phyloP scores from a whole-genome alignment of 2,329 filamentous ascomycete genomes.

The Zelopaecilomyces penicillatus region DNA sequence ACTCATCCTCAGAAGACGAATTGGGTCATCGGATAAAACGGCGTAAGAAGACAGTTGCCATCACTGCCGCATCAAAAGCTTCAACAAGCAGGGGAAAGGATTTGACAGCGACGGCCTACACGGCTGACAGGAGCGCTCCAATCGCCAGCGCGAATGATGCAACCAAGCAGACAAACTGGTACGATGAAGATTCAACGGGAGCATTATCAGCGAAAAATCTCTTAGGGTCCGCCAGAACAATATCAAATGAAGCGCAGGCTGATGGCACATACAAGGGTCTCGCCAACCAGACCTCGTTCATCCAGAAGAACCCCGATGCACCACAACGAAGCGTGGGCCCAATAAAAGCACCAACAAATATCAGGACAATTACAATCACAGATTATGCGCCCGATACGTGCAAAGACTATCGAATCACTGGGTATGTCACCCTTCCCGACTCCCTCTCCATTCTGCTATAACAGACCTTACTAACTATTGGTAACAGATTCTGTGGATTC shows the following conservation, averaged over 20 bases:
- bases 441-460: too few relatives aligned
- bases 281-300: constrained; percentile 64
- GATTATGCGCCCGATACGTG: constrained; percentile 92
- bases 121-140: constrained; percentile 52
- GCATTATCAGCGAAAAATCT: constrained; percentile 42
- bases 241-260: constrained; percentile 24
- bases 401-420: constrained; percentile 60
- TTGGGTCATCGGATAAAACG: constrained; percentile 71
- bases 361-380: constrained; percentile 80
- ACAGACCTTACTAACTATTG: neutral
- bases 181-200: constrained; percentile 59
- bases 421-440: neutral
- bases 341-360: constrained; percentile 79
- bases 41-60: constrained; percentile 56
- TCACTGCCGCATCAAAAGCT: constrained; percentile 56
- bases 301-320: constrained; percentile 73
- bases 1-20: constrained; percentile 69
- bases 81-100: constrained; percentile 26
- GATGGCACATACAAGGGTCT: constrained; percentile 72
- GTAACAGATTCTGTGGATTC: constrained; percentile 27
- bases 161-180: constrained; percentile 85
- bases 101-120: constrained; percentile 44
- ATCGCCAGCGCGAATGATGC: constrained; percentile 72
- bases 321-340: constrained; percentile 67
- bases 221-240: constrained; percentile 45